Evolutionary conservation across 805 yeast genomes (phyloP).

Genomic region (Ogataea corticis): DNA sequence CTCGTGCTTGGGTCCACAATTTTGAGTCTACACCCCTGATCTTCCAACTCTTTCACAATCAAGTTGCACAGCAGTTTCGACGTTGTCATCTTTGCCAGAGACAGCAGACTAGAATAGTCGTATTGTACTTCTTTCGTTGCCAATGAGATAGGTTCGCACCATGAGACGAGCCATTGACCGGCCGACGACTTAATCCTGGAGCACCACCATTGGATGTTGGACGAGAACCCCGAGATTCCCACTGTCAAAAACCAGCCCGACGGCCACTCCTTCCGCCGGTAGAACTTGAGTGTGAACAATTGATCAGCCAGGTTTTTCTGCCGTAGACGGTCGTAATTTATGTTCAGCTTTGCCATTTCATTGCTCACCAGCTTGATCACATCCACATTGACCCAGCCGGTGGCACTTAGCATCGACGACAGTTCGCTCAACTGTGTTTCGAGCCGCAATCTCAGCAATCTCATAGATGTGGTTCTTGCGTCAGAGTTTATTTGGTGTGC

Average conservation of each 20-base stretch:
- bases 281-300: slow-evolving; percentile 35
- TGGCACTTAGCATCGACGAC: slow-evolving; percentile 56
- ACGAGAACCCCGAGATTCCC: slow-evolving; percentile 36
- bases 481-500: slow-evolving; percentile 34
- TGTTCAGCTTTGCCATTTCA: slow-evolving; percentile 46
- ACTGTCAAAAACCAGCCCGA: slow-evolving; percentile 53
- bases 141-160: slow-evolving; percentile 41
- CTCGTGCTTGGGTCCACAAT: slow-evolving; percentile 27
- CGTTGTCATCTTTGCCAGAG: slow-evolving; percentile 44
- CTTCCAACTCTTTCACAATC: slow-evolving; percentile 50
- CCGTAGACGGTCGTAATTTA: slow-evolving; percentile 32
- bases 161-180: slow-evolving; percentile 57
- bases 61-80: slow-evolving; percentile 51
- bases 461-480: slow-evolving; percentile 28
- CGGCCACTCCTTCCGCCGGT: slow-evolving; percentile 56
- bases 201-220: slow-evolving; percentile 51
- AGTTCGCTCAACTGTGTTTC: slow-evolving; percentile 52
- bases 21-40: slow-evolving; percentile 40
- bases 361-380: slow-evolving; percentile 49
- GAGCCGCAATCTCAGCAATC: slow-evolving; percentile 48
- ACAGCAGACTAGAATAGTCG: slow-evolving; percentile 36
- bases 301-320: slow-evolving; percentile 22
- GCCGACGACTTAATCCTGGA: slow-evolving; percentile 47
- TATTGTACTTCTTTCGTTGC: slow-evolving; percentile 20
- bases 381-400: slow-evolving; percentile 68